Evolutionary conservation across 257 asterid genomes (phyloP).

Genomic region (Dorcoceras hygrometricum): DNA sequence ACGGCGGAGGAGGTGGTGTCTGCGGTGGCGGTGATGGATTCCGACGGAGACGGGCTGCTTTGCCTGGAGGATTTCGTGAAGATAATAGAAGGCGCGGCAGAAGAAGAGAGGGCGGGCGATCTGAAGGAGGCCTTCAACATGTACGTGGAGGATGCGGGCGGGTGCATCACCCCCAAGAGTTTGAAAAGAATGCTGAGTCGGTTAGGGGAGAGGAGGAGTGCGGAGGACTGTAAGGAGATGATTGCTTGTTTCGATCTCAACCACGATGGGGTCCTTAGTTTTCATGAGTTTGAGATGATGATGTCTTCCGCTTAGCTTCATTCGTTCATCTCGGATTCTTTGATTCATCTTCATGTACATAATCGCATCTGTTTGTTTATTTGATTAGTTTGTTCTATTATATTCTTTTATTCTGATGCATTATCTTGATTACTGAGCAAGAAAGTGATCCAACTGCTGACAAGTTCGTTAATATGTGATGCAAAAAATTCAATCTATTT

Average conservation of each 20-base stretch:
- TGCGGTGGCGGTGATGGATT: slow-evolving; percentile 38
- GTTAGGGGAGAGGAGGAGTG: slow-evolving; percentile 51
- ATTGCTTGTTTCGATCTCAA: slow-evolving; percentile 55
- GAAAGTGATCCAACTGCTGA: too few relatives aligned
- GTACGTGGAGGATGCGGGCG: slow-evolving; percentile 63
- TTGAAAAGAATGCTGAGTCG: slow-evolving; percentile 55
- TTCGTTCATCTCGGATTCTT: too few relatives aligned
- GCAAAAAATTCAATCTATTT: too few relatives aligned
- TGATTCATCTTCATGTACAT: too few relatives aligned
- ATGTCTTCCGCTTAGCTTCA: too few relatives aligned
- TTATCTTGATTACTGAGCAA: too few relatives aligned
- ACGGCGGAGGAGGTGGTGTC: slow-evolving; percentile 41
- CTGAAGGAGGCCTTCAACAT: slow-evolving; percentile 52
- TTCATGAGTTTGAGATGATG: slow-evolving; percentile 68
- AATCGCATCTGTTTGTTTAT: too few relatives aligned
- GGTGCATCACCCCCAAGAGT: slow-evolving; percentile 57
- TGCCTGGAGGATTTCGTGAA: slow-evolving; percentile 52
- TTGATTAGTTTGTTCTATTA: too few relatives aligned
- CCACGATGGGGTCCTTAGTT: slow-evolving; percentile 57
- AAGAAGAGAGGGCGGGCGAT: slow-evolving; percentile 50
- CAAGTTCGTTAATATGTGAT: too few relatives aligned
- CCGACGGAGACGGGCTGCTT: slow-evolving; percentile 55
- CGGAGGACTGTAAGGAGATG: slow-evolving; percentile 51
- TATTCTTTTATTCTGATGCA: too few relatives aligned
- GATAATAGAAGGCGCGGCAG: slow-evolving; percentile 47